phyloP scores from a whole-genome alignment of 331 rosid genomes.

The Acacia concinna region DNA sequence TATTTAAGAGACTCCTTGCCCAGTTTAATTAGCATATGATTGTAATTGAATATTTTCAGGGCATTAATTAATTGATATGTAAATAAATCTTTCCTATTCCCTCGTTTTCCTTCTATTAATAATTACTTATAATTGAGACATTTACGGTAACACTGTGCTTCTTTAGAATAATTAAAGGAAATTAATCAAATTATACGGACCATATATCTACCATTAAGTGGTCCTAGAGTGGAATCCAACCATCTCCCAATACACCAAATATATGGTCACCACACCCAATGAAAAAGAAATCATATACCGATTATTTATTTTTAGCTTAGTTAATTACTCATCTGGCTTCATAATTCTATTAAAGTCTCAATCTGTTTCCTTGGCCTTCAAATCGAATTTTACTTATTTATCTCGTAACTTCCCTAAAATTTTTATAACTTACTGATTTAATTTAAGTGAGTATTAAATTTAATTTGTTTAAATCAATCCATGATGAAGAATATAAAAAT shows the following conservation, averaged over 20 bases:
- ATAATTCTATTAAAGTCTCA: neutral
- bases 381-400: neutral
- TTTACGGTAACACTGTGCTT: neutral
- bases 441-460: neutral
- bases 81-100: neutral
- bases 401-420: neutral
- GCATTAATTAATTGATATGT: neutral
- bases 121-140: conserved; percentile 1
- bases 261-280: neutral
- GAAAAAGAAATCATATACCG: neutral
- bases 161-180: too few species aligned
- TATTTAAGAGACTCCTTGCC: too few species aligned
- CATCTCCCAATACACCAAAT: neutral
- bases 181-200: neutral
- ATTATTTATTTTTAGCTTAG: neutral
- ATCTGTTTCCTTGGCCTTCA: neutral
- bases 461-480: neutral
- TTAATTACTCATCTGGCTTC: neutral
- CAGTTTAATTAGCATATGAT: neutral
- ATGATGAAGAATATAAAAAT: neutral
- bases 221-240: neutral
- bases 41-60: neutral
- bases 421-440: neutral
- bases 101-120: neutral
- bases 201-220: neutral